phyloP scores from a whole-genome alignment of 208 protist species.

The Leishmania tropica region DNA sequence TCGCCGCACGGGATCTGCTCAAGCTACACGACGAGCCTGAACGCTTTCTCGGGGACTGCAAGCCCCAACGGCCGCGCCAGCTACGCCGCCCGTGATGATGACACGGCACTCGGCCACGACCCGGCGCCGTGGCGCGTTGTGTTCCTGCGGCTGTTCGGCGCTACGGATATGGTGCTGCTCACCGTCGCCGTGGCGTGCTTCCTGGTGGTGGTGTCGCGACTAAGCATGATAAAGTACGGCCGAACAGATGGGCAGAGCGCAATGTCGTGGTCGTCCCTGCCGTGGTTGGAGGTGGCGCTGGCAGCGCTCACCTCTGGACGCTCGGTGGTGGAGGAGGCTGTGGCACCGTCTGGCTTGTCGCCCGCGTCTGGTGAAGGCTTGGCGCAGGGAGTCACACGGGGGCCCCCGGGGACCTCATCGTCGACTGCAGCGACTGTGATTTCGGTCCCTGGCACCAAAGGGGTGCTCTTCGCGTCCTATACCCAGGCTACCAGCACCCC shows the following conservation, averaged over 20 bases:
- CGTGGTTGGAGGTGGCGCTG: constrained; percentile 11
- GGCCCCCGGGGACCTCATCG: neutral
- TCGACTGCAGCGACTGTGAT: neutral
- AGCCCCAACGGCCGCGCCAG: neutral
- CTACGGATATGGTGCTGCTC: constrained; percentile 52
- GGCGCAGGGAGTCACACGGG: neutral
- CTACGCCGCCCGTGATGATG: neutral
- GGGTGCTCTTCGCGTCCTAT: constrained; percentile 6
- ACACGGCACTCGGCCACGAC: neutral
- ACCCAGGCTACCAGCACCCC: constrained; percentile 3
- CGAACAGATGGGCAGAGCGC: neutral
- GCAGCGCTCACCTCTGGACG: constrained; percentile 4
- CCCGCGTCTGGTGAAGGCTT: neutral
- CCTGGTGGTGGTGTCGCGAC: constrained; percentile 21
- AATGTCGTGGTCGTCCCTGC: constrained; percentile 1
- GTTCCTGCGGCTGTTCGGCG: constrained; percentile 45
- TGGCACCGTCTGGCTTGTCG: neutral
- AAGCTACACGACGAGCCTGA: neutral
- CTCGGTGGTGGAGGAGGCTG: neutral
- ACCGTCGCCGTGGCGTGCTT: constrained; percentile 32
- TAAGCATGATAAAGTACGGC: neutral
- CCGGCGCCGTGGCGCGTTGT: constrained; percentile 27
- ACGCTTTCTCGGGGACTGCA: neutral
- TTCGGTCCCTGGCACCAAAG: neutral
- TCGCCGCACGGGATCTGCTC: neutral